phyloP scores from a whole-genome alignment of 2,329 filamentous ascomycete genomes.

The Trichocomaceae sp. region DNA sequence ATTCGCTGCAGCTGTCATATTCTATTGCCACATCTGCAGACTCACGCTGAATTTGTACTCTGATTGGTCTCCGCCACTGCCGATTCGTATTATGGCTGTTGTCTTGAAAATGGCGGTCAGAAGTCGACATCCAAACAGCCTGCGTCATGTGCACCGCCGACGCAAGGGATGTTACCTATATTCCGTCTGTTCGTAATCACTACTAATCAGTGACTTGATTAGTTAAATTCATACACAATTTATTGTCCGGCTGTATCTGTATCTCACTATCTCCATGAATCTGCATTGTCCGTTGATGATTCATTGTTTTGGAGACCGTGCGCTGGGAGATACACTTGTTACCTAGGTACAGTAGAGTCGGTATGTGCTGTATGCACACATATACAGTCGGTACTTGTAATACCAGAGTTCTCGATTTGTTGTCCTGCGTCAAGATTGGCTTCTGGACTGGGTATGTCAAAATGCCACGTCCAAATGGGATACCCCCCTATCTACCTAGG shows the following conservation, averaged over 20 bases:
- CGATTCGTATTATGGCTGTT: constrained; percentile 6
- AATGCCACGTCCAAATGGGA: background rate
- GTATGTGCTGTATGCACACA: too few relatives aligned
- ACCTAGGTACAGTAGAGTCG: background rate
- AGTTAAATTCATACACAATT: background rate
- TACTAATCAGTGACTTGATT: background rate
- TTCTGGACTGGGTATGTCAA: background rate
- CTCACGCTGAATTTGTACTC: background rate
- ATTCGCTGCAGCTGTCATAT: constrained; percentile 3
- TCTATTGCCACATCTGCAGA: background rate
- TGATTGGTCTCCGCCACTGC: constrained; percentile 3
- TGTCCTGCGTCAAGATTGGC: background rate
- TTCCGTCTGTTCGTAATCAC: background rate
- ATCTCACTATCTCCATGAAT: background rate
- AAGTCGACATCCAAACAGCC: constrained; percentile 1
- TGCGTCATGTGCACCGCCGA: constrained; percentile 9
- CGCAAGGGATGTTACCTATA: constrained; percentile 5
- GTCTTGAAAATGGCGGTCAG: constrained; percentile 8
- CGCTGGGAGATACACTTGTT: background rate
- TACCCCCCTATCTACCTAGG: too few relatives aligned
- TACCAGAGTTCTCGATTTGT: background rate
- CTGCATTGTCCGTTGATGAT: background rate
- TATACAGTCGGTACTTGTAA: background rate
- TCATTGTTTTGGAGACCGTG: background rate
- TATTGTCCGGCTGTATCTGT: background rate